Evolutionary conservation across 345 rosid genomes (phyloP).

Genomic region (Excoecaria agallocha): DNA sequence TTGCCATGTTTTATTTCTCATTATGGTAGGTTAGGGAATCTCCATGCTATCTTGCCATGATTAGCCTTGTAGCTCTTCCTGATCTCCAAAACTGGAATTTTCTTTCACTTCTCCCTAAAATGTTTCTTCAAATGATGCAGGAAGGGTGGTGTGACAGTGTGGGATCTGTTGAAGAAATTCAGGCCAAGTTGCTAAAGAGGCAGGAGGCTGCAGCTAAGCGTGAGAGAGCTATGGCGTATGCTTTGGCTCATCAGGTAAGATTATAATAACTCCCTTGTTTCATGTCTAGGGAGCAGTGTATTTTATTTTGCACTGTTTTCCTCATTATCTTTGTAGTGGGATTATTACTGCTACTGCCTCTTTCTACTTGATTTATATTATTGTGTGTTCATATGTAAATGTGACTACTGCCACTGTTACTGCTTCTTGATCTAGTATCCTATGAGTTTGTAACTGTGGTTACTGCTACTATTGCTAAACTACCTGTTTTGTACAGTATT

Average conservation of each 20-base stretch:
- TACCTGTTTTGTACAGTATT: too few species aligned
- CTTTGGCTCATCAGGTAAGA: constrained; percentile 92
- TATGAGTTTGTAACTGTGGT: too few species aligned
- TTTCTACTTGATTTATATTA: neutral
- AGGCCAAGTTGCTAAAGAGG: constrained; percentile 82
- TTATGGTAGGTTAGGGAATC: neutral
- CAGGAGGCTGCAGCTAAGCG: constrained; percentile 99
- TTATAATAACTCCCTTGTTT: constrained; percentile 8
- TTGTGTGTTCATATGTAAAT: neutral
- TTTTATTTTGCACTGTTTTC: neutral
- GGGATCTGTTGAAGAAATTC: constrained; percentile 96
- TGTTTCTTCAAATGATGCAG: constrained; percentile 37
- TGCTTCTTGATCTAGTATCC: too few species aligned
- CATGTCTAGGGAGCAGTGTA: neutral
- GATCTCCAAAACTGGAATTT: neutral
- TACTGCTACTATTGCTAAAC: too few species aligned
- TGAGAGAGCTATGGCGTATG: constrained; percentile 99
- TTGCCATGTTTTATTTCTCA: neutral
- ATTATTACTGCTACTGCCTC: neutral
- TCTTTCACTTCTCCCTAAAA: neutral
- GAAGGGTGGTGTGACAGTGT: constrained; percentile 97
- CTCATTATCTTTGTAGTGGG: neutral
- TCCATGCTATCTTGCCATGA: neutral
- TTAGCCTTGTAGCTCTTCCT: neutral
- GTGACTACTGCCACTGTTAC: too few species aligned